Evolutionary conservation across 169 alveolate species (phyloP).

Genomic region (Plasmodium sp.): DNA sequence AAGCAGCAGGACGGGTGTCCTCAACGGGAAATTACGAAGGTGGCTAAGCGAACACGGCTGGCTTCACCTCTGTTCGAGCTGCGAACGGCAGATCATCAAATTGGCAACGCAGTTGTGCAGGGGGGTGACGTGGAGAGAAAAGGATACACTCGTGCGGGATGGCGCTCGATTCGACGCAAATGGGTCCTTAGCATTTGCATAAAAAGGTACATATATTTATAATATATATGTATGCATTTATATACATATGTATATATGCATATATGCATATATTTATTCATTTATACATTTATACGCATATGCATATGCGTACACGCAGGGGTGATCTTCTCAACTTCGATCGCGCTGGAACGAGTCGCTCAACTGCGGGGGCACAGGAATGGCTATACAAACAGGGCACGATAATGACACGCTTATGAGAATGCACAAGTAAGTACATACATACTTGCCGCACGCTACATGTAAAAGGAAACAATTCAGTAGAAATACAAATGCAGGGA

Average conservation of each 20-base stretch:
- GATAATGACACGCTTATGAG: not conserved
- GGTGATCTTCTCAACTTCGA: not conserved
- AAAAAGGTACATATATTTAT: not conserved
- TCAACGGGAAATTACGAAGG: not conserved
- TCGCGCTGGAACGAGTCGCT: not conserved
- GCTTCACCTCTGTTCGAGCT: not conserved
- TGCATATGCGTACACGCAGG: not conserved
- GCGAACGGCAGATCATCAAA: not conserved
- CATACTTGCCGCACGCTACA: not conserved
- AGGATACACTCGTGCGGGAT: not conserved
- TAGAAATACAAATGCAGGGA: not conserved
- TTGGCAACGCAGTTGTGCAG: not conserved
- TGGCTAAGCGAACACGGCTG: not conserved
- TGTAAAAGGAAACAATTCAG: not conserved
- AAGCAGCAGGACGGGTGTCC: not conserved
- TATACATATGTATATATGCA: too few relatives aligned
- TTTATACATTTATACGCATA: not conserved
- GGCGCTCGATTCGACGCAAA: not conserved
- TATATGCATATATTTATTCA: too few relatives aligned
- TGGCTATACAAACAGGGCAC: not conserved
- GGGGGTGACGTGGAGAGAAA: not conserved
- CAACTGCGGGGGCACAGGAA: not conserved
- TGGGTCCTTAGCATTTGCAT: not conserved
- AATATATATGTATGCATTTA: not conserved
- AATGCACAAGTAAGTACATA: not conserved